Evolutionary conservation across 2,329 filamentous ascomycete species (phyloP), one percentile per base, ranked within the genome.

Genomic region (Aspergillus hortae): DNA sequence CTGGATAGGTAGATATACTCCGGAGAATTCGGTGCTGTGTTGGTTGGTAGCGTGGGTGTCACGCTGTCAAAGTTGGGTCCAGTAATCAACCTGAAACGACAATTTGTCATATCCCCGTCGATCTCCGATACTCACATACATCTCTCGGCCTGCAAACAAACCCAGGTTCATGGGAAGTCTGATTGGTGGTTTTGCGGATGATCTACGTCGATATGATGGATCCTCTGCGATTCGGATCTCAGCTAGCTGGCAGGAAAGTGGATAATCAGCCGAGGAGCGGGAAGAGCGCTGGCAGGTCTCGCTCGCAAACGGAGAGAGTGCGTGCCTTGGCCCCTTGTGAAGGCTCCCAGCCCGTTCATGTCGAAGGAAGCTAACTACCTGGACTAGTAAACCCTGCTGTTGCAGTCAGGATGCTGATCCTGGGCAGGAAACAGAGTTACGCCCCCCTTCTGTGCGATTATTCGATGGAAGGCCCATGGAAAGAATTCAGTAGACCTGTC

Each of bases 401-500:
- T 30, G 27, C 27, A 30, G 27, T 30, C 27, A 30, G 27, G 27
- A 30, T 30, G 27, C 27, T 30, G 27, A 30, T 30, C 27, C 27
- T 30, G 10, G 27, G 10, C 27, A 30, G 27, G 27, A 30, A 30
- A 30, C 27, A 30, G 27, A 30, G 27, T 30, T 30, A 30, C 7
- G 27, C 7, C 27, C 27, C 25, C 27, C 27, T 30, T 30, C 7
- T 4, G 7, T 9, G 27, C 27, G 27, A 30, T 7, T 30, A 30
- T 42, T 42, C 40, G 15, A 42, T 42, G 40, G 40, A 19, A 23
- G 14, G 11, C 23, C 48, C 42, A 42, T 51, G 47, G 47, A 48
- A 55, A 23, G 21, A 23, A 23, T 30, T 45, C 41, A 48, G 48
- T 48, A 32, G 42, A 42, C 32, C 21, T 51, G 47, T 51, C 35